Evolutionary conservation across 1,284 basidiomycete species (phyloP), one percentile per base, ranked within the genome.

Genomic region (Gastroboletus turbinatus): DNA sequence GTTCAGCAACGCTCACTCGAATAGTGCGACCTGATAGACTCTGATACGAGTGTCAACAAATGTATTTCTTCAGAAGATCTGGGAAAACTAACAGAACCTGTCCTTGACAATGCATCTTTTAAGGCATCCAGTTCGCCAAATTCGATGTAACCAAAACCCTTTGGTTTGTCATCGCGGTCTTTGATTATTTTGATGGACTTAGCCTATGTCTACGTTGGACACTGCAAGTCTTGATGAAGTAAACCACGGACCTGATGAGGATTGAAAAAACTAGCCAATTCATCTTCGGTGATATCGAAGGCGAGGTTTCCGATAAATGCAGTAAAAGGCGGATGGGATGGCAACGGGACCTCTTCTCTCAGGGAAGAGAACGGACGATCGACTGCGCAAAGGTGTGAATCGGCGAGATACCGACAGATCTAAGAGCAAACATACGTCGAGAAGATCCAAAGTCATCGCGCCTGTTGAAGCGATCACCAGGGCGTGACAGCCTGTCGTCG

Each of bases 121-220:
- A 98, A 78, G 44, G 84, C 87, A 38, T 95, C 92, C 56, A 94
- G 71, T 52, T 88, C 87, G 38, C 80, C 82, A 68, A 98, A 99
- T 72, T 99, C 96, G 61, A 98, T 87, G 71, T 99, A 99, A 33
- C 96, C 97, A 75, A 98, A 99, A 1, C 97, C 97, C 74, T 98
- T 98, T 33, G 94, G 91, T 72, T 94, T 94, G 53, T 96, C 94
- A 49, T 90, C 88, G 55, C 87, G 83, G 67, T 96, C 95, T 66
- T 83, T 90, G 72, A 99, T 96, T 61, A 99, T 90, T 77, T 98
- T 95, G 61, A 95, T 84, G 25, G 88, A 88, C 71, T 91, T 90
- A 60, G 87, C 82, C 87, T 92, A 63, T 17, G 43, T 36, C 47
- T 35, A n/a, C 43, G 51, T 59, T 54, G 39, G 21, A 36, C 54